Base-by-base conservation (phyloP, 2,329 filamentous ascomycete species). In the Scolecobasidium constrictum region DNA sequence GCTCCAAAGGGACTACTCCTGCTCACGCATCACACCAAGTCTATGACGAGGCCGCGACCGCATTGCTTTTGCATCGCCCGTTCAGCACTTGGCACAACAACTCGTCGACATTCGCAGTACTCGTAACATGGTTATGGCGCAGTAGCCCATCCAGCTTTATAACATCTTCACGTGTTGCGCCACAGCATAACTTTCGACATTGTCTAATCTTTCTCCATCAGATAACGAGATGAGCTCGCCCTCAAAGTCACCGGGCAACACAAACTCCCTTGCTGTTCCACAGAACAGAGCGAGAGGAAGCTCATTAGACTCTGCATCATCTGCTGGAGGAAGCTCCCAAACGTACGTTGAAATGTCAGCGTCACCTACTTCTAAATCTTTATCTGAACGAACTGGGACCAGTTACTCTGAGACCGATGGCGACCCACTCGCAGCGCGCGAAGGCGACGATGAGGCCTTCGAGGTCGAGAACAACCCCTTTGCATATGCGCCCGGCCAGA, bases 401-500 rank as follows among this genome's bases (percentile, higher is more conserved):
- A 44, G 31, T 13, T 45, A 42, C 9, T 22, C n/a, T 20, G 53
- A 55, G 46, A 58, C 53, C 51, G 55, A 58, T 35, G 58, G 56
- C 26, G 55, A 56, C 34, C 58, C 56, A 37, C 49, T 62, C 12
- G 21, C 18, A 3, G 37, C 37, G 15, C 22, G 22, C 4, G 35
- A 42, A 1, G 81, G 80, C 5, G 83, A 79, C 41, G 83, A 88
- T 57, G 69, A 65, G 15, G 84, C 90, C 48, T 94, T 93, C 52
- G 53, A 75, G 35, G 72, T 90, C 9, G 72, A 81, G 4, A 70
- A 86, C 57, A 94, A 92, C 57, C 81, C 82, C 1, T 94, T 94
- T 55, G 87, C 86, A 13, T 94, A 86, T 57, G 77, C 79, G 2
- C 80, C 80, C 9, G 87, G 88, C 12, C 81, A 93, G 55, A 69